Evolutionary conservation across 768 basidiomycete species (phyloP), one percentile per base, ranked within the genome.

Genomic region (Leccinum imitatum): DNA sequence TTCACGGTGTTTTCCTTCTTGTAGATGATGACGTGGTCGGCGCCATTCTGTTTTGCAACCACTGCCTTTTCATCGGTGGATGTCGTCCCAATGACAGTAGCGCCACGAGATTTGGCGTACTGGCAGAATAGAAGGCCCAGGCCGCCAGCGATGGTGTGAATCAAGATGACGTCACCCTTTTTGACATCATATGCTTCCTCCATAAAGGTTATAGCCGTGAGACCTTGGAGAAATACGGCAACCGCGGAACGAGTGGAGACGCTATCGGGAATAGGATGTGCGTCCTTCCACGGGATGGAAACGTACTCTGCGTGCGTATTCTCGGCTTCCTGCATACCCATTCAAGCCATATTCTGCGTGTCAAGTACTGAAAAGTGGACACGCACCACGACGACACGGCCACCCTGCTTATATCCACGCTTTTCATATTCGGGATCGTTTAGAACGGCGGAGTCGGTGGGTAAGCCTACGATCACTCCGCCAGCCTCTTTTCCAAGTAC

Each of bases 111-210:
- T 69, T 84, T 87, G 41, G 86, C 85, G 33, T 91, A 70, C 76
- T 96, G 89, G 9, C 83, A 78, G 57, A 87, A 80, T 31, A 89
- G 69, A 27, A 89, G 77, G 3, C 86, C 96, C 10, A 97, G 80
- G 11, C 95, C 95, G 33, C 96, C 96, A 0, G 96, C 95, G 35
- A 96, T 83, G 33, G 96, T 95, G 70, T 97, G 92, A 2, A 98
- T 82, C 53, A 96, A 81, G 57, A 95, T 85, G 51, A 78, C 82
- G 67, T 96, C 93, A 2, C 84, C 89, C 66, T 82, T 83, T 72
- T 94, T 82, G 58, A 95, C 90, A 48, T 86, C 75, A 73, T 98
- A 91, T 8, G 93, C 86, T 71, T 99, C 96, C 52, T 87, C 87
- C 63, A 90, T 80, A 67, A 94, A 89, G 1, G 84, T 83, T 14